phyloP scores from a whole-genome alignment of 176 grass and related monocot species.

The Microstegium vimineum region DNA sequence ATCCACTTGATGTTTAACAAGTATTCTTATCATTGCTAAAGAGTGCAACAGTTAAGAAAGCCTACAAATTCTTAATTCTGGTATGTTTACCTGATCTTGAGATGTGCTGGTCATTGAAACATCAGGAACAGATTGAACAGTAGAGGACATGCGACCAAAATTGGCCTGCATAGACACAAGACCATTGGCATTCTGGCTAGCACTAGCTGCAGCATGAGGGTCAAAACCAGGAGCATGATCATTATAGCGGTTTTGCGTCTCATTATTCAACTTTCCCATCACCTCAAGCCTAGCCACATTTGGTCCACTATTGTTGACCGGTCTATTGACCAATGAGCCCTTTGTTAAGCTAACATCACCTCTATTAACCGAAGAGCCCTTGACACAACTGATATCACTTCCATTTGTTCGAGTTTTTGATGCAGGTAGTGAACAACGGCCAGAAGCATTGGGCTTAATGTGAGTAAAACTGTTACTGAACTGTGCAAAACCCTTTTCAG shows the following conservation, averaged over 20 bases:
- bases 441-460: conserved; percentile 21
- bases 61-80: not conserved
- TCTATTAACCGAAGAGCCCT: conserved; percentile 39
- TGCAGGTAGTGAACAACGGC: conserved; percentile 20
- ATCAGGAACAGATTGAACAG: conserved; percentile 52
- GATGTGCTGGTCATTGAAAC: conserved; percentile 49
- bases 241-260: conserved; percentile 48
- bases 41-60: not conserved
- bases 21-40: conserved; percentile 2
- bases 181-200: conserved; percentile 34
- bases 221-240: conserved; percentile 16
- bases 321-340: conserved; percentile 41
- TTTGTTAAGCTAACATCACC: conserved; percentile 29
- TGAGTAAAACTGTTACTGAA: conserved; percentile 41
- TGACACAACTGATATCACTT: conserved; percentile 27
- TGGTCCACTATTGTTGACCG: conserved; percentile 27
- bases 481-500: conserved; percentile 38
- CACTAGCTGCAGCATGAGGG: conserved; percentile 24
- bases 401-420: conserved; percentile 27
- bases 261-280: conserved; percentile 38
- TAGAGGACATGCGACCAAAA: conserved; percentile 42
- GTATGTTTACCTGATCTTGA: conserved; percentile 72
- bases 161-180: conserved; percentile 43
- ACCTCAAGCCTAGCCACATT: conserved; percentile 36
- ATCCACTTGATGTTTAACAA: not conserved